These are phyloP conservation scores for Typha latifolia DNA, from an alignment of 176 grass and related monocot species.

Conservation along the genomic window DNA sequence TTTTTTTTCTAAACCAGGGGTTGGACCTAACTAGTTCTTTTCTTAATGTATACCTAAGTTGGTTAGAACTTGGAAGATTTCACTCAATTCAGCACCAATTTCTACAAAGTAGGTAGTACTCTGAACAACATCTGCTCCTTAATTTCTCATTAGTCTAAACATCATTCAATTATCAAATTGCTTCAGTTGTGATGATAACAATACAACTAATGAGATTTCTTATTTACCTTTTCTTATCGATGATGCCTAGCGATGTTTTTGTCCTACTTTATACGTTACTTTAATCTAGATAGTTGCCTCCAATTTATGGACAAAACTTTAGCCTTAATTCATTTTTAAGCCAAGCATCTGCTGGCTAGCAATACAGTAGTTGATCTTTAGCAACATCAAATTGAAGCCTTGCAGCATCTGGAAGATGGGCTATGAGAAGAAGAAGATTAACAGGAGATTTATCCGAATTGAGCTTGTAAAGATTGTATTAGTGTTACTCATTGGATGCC, in stretches of 20 bases:
- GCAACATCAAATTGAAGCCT: neutral
- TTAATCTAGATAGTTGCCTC: too few relatives aligned
- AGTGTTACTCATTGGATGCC: slow-evolving; percentile 24
- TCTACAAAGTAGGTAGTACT: neutral
- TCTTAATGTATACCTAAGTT: slow-evolving; percentile 12
- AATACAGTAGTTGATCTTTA: neutral
- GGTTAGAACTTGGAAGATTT: neutral
- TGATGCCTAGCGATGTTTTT: too few relatives aligned
- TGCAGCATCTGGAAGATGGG: slow-evolving; percentile 19
- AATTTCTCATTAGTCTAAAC: too few relatives aligned
- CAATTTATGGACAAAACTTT: too few relatives aligned
- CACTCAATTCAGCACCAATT: slow-evolving; percentile 4
- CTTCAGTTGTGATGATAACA: too few relatives aligned
- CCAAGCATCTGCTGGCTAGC: too few relatives aligned
- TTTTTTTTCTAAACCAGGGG: neutral
- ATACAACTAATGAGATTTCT: too few relatives aligned
- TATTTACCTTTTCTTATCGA: too few relatives aligned
- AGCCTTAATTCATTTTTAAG: too few relatives aligned
- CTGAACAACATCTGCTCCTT: too few relatives aligned
- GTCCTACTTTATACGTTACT: too few relatives aligned
- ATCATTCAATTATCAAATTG: too few relatives aligned
- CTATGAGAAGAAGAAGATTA: slow-evolving; percentile 22
- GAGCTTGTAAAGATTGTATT: slow-evolving; percentile 13
- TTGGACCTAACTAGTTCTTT: slow-evolving; percentile 17
- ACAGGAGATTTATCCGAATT: slow-evolving; percentile 5